These are phyloP conservation scores for Cicer cuneatum DNA, from an alignment of 306 rosid genomes.

Conservation along the genomic window DNA sequence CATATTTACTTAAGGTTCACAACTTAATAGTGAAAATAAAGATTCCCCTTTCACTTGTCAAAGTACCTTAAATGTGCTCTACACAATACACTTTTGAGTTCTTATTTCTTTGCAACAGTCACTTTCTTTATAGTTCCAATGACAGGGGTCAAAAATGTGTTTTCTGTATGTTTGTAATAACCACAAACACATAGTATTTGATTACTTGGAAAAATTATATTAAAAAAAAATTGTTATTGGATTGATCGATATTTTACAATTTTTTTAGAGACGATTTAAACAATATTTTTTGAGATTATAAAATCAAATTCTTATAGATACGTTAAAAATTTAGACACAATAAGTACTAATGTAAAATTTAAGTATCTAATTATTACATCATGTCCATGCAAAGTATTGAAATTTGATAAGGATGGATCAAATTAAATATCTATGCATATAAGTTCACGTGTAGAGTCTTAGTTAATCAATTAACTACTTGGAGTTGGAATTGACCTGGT, in stretches of 20 bases:
- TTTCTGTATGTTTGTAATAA: constrained; percentile 33
- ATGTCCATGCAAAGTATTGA: constrained; percentile 59
- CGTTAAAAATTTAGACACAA: no score
- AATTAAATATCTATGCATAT: constrained; percentile 49
- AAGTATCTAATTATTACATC: constrained; percentile 65
- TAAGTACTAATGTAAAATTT: constrained; percentile 25
- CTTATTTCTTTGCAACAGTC: constrained; percentile 67
- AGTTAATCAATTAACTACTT: constrained; percentile 50
- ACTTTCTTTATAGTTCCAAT: constrained; percentile 67
- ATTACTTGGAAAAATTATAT: not conserved
- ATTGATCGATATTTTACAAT: no score
- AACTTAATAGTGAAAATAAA: constrained; percentile 65
- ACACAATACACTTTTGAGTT: constrained; percentile 51
- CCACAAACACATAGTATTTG: constrained; percentile 31
- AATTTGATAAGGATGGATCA: constrained; percentile 53
- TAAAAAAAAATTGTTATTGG: no score
- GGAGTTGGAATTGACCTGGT: constrained; percentile 57
- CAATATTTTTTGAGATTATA: no score
- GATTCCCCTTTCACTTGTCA: constrained; percentile 67
- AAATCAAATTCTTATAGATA: no score
- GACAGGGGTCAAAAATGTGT: constrained; percentile 50
- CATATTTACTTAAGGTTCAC: constrained; percentile 48
- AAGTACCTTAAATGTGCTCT: constrained; percentile 59
- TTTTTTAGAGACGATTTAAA: no score
- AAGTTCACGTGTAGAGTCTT: constrained; percentile 58